Evolutionary conservation across 306 rosid genomes (phyloP).

Genomic region (Hippophae gyantsensis): DNA sequence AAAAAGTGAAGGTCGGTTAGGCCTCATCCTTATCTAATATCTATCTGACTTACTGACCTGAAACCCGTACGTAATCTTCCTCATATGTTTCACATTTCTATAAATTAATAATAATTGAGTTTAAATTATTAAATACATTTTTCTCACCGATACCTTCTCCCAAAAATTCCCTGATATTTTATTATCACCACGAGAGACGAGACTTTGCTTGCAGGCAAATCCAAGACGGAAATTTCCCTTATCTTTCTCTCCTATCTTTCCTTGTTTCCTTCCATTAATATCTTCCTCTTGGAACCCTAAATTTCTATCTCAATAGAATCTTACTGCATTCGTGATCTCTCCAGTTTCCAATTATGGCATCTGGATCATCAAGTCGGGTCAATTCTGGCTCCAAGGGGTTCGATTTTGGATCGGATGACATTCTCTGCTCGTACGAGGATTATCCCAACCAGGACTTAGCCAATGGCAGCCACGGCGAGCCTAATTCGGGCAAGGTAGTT

Average conservation of each 20-base stretch:
- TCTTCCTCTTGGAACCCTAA: neutral
- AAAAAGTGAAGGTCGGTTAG: constrained; percentile 35
- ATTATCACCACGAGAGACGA: neutral
- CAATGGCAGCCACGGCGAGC: constrained; percentile 45
- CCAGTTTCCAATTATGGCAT: constrained; percentile 48
- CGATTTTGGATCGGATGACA: constrained; percentile 60
- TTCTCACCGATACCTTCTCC: neutral
- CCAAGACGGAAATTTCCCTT: neutral
- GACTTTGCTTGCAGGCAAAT: constrained; percentile 24
- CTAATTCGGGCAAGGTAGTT: constrained; percentile 58
- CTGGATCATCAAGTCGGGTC: constrained; percentile 68
- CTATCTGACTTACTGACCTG: neutral
- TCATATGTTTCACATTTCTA: constrained; percentile 2
- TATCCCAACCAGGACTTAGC: constrained; percentile 37
- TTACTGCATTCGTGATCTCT: constrained; percentile 6
- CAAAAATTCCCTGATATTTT: constrained; percentile 1
- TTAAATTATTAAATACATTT: neutral
- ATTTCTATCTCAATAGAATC: neutral
- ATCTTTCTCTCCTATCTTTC: neutral
- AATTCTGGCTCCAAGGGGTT: constrained; percentile 51
- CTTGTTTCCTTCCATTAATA: neutral
- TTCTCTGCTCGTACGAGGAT: constrained; percentile 62
- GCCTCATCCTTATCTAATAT: constrained; percentile 23
- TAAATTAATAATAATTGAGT: neutral
- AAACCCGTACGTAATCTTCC: constrained; percentile 3